phyloP scores from a whole-genome alignment of 176 grass and related monocot genomes.

The Oryza longistaminata region DNA sequence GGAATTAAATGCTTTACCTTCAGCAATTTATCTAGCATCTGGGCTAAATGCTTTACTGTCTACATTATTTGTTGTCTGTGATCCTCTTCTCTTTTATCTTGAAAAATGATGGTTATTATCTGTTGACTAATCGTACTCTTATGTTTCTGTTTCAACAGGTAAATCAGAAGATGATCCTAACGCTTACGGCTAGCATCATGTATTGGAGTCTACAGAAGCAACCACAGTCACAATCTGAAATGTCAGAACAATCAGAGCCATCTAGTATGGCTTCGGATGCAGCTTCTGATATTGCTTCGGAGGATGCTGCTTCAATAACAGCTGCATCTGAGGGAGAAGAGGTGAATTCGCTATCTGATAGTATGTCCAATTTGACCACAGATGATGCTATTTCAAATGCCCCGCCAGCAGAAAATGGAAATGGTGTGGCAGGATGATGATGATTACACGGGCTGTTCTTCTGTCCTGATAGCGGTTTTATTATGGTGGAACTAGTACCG shows the following conservation, averaged over 20 bases:
- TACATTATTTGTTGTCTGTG: not conserved
- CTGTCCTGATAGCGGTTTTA: slow-evolving; percentile 13
- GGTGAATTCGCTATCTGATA: slow-evolving; percentile 51
- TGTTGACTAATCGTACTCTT: slow-evolving; percentile 6
- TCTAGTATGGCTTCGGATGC: slow-evolving; percentile 62
- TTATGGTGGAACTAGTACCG: slow-evolving; percentile 36
- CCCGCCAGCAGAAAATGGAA: slow-evolving; percentile 53
- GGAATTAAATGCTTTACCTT: not conserved
- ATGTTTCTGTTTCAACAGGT: slow-evolving; percentile 57
- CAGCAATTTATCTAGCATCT: not conserved
- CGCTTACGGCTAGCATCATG: slow-evolving; percentile 95
- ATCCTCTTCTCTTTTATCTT: not conserved
- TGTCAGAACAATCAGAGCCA: slow-evolving; percentile 50
- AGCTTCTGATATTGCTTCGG: slow-evolving; percentile 67
- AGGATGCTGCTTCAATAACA: slow-evolving; percentile 61
- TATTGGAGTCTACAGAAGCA: slow-evolving; percentile 84
- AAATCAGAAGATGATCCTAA: slow-evolving; percentile 98
- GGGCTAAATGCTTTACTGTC: not conserved
- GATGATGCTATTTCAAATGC: slow-evolving; percentile 61
- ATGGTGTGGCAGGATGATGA: slow-evolving; percentile 42
- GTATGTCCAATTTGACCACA: slow-evolving; percentile 47
- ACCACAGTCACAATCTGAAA: slow-evolving; percentile 52
- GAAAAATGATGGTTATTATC: not conserved
- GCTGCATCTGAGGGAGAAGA: slow-evolving; percentile 78
- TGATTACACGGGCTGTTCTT: not conserved